Conservation (phyloP, 2,329 filamentous ascomycete genomes). For the Curvularia sp. region DNA sequence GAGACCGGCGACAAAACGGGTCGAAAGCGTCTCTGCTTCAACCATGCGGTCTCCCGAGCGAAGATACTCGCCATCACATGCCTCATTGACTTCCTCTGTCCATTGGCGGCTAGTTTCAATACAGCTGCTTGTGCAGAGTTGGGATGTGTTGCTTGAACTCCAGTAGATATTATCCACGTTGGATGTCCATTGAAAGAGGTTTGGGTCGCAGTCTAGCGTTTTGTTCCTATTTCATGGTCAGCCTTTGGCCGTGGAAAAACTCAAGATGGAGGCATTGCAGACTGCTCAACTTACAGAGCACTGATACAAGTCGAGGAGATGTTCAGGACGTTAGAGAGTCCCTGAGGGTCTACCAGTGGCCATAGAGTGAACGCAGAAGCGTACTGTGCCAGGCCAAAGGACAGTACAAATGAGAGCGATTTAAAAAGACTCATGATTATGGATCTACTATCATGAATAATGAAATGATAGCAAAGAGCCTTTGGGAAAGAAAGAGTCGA, state of each 20-base stretch:
- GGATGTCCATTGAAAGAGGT: background rate
- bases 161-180: background rate
- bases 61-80: background rate
- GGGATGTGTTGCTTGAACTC: background rate
- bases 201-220: background rate
- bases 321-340: background rate
- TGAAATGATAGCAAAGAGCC: background rate
- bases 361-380: background rate
- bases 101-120: background rate
- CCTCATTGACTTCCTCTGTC: background rate
- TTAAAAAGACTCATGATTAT: background rate
- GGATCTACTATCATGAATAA: background rate
- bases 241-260: background rate
- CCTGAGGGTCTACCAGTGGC: background rate
- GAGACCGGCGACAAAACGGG: background rate
- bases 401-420: background rate
- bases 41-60: background rate
- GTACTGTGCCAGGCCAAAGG: background rate
- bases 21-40: background rate
- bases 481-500: background rate
- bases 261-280: background rate
- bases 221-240: background rate
- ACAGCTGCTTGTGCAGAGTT: background rate
- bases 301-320: background rate
- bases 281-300: background rate